Conservation (phyloP, 495 filamentous ascomycete genomes). For the Penicilliopsis zonata region DNA sequence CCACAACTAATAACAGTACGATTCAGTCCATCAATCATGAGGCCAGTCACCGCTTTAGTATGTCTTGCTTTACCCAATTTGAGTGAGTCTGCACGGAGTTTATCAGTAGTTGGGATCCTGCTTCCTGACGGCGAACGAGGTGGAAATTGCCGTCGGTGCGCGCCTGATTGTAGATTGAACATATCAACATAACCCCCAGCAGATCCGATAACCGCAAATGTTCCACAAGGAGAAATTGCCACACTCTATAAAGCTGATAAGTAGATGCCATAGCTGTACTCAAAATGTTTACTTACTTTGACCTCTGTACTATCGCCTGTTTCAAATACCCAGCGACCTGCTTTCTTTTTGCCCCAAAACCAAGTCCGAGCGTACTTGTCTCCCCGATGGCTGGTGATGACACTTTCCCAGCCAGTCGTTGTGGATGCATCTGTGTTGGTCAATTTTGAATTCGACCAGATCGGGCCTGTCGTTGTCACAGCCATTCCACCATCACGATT, state of each 20-base stretch:
- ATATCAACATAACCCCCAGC: constrained; percentile 71
- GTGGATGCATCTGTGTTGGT: constrained; percentile 48
- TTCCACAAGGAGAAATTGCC: constrained; percentile 80
- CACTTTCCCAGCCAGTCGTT: constrained; percentile 88
- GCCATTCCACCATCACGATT: constrained; percentile 92
- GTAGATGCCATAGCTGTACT: not conserved
- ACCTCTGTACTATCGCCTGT: constrained; percentile 77
- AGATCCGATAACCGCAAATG: constrained; percentile 86
- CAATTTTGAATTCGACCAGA: constrained; percentile 63
- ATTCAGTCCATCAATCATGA: constrained; percentile 78
- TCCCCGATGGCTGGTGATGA: constrained; percentile 84
- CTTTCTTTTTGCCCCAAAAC: constrained; percentile 93
- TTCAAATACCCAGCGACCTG: constrained; percentile 85
- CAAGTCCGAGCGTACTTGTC: constrained; percentile 83
- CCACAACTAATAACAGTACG: constrained; percentile 71
- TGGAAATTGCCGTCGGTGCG: constrained; percentile 76
- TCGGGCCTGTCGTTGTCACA: constrained; percentile 50
- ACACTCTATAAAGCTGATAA: constrained; percentile 43
- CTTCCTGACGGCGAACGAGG: constrained; percentile 43
- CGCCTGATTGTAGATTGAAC: constrained; percentile 92
- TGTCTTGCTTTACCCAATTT: constrained; percentile 47
- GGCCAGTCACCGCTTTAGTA: constrained; percentile 68
- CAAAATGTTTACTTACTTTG: constrained; percentile 28
- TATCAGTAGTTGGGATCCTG: constrained; percentile 23
- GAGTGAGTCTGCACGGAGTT: constrained; percentile 8